phyloP scores from a whole-genome alignment of 305 asterid genomes.

The Striga hermonthica region DNA sequence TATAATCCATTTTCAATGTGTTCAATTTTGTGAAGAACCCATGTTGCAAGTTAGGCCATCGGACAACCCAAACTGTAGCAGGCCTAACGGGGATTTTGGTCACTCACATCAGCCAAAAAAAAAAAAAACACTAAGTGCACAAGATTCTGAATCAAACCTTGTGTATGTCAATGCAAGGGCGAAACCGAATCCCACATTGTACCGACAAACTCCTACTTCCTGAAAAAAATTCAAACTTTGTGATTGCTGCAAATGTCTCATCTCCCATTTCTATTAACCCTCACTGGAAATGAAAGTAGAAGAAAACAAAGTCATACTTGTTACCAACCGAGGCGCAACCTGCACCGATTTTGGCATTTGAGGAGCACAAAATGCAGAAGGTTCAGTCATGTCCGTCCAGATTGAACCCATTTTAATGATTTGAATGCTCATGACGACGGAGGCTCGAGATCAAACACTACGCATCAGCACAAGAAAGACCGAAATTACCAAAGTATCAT shows the following conservation, averaged over 20 bases:
- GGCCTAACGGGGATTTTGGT: no score
- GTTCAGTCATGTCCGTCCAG: slow-evolving; percentile 35
- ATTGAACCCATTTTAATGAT: slow-evolving; percentile 38
- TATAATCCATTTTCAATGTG: neutral
- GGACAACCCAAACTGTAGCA: neutral
- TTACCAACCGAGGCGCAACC: slow-evolving; percentile 32
- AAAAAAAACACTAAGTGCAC: no score
- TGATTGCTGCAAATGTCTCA: neutral
- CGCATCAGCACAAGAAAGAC: slow-evolving; percentile 12
- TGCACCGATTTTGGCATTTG: slow-evolving; percentile 35
- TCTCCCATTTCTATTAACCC: neutral
- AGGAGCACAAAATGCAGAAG: slow-evolving; percentile 30
- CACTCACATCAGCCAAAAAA: no score
- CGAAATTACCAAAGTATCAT: slow-evolving; percentile 36
- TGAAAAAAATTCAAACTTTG: slow-evolving; percentile 33
- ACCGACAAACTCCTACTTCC: slow-evolving; percentile 50
- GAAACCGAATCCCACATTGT: slow-evolving; percentile 66
- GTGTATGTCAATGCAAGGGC: slow-evolving; percentile 98
- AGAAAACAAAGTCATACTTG: slow-evolving; percentile 34
- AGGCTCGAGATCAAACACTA: slow-evolving; percentile 18
- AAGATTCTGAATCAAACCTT: slow-evolving; percentile 46
- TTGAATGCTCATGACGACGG: slow-evolving; percentile 42
- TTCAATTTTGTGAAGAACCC: neutral
- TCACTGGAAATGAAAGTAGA: neutral
- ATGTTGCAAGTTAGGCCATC: neutral